Percentiles rank a stretch among this genome's conserved stretches.
phyloP scores from a whole-genome alignment of 148 eudicot species.

The Pharnaceum exiguum region DNA sequence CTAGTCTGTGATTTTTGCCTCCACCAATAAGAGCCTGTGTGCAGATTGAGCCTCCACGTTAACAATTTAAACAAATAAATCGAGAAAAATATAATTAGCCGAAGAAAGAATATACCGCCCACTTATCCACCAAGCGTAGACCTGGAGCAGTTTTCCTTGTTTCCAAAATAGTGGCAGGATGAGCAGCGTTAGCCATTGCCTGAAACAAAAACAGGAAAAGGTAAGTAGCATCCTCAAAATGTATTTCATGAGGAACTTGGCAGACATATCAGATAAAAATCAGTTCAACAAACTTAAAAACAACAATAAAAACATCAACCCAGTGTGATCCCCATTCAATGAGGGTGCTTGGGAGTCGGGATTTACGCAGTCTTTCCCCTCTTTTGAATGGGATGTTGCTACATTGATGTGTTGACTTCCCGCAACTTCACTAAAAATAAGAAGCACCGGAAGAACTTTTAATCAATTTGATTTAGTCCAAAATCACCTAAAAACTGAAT shows the following conservation, averaged over 20 bases:
- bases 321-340: too few species aligned
- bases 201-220: constrained; percentile 15
- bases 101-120: constrained; percentile 71
- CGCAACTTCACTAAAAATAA: too few species aligned
- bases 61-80: neutral
- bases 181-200: constrained; percentile 96
- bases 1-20: constrained; percentile 89
- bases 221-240: neutral
- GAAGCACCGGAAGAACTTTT: too few species aligned
- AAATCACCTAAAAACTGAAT: too few species aligned
- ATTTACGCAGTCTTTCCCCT: too few species aligned
- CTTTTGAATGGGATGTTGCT: too few species aligned
- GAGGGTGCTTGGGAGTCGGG: too few species aligned
- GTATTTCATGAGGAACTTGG: neutral
- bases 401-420: too few species aligned
- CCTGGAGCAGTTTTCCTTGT: constrained; percentile 98
- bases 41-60: constrained; percentile 10
- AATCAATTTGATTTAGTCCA: too few species aligned
- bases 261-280: too few species aligned
- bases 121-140: constrained; percentile 93
- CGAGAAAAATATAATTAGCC: neutral
- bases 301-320: neutral
- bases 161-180: constrained; percentile 77
- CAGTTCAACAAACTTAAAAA: neutral
- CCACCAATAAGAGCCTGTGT: constrained; percentile 88